These are phyloP conservation scores for Wickerhamiella brachini DNA, from an alignment of 805 yeast genomes.

Conservation along the genomic window DNA sequence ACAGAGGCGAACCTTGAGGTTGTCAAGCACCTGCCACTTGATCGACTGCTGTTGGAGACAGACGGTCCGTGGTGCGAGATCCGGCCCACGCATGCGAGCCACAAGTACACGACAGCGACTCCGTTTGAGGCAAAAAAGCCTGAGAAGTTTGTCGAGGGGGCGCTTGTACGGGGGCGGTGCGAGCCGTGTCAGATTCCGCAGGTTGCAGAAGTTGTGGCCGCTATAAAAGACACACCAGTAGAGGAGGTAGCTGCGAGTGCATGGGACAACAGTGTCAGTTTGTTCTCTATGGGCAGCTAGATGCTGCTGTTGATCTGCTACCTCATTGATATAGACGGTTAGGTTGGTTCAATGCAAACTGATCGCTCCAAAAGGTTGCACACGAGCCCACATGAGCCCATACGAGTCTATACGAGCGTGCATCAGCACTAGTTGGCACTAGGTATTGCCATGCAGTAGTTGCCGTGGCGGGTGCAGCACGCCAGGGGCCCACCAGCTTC, in stretches of 20 bases:
- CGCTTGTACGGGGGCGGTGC: conserved; percentile 66
- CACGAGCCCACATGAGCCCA: no score
- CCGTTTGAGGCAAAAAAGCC: conserved; percentile 57
- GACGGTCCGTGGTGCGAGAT: conserved; percentile 99
- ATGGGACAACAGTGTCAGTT: conserved; percentile 36
- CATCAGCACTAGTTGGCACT: no score
- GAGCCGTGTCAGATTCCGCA: conserved; percentile 83
- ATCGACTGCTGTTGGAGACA: conserved; percentile 68
- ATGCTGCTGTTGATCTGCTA: background rate
- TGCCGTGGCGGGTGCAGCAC: no score
- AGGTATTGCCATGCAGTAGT: no score
- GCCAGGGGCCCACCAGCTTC: no score
- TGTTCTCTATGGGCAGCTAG: conserved; percentile 27
- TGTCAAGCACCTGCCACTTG: conserved; percentile 53
- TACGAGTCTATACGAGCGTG: no score
- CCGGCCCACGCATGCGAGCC: conserved; percentile 66
- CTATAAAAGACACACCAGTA: conserved; percentile 31
- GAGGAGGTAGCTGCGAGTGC: conserved; percentile 34
- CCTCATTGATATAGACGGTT: no score
- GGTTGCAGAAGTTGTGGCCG: conserved; percentile 58
- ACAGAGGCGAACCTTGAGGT: conserved; percentile 59
- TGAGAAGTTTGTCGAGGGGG: conserved; percentile 35
- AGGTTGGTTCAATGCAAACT: no score
- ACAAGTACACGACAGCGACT: conserved; percentile 30
- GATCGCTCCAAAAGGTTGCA: no score